Evolutionary conservation across 2,329 filamentous ascomycete genomes (phyloP).

Genomic region (Akanthomyces uredinophilus): DNA sequence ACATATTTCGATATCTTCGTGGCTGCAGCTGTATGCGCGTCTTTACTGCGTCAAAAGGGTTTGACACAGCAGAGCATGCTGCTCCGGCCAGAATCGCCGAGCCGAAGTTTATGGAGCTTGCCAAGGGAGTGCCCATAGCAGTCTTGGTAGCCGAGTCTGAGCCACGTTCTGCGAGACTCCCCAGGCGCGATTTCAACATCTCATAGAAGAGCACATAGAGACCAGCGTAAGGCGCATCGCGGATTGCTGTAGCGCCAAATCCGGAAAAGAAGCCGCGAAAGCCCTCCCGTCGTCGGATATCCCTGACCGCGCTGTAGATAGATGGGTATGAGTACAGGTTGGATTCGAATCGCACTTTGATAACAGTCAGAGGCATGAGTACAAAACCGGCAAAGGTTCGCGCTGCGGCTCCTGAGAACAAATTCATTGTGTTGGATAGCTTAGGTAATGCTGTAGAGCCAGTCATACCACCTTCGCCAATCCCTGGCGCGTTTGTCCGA

Average conservation of each 20-base stretch:
- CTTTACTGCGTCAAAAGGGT: slow-evolving; percentile 96
- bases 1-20: slow-evolving; percentile 72
- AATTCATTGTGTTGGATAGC: slow-evolving; percentile 77
- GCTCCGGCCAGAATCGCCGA: slow-evolving; percentile 78
- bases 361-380: slow-evolving; percentile 92
- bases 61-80: slow-evolving; percentile 81
- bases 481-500: slow-evolving; percentile 17
- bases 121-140: slow-evolving; percentile 27
- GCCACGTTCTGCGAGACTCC: slow-evolving; percentile 17
- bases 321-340: slow-evolving; percentile 80
- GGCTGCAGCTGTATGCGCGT: slow-evolving; percentile 91
- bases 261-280: slow-evolving; percentile 84
- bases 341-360: slow-evolving; percentile 95
- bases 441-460: slow-evolving; percentile 71
- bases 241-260: slow-evolving; percentile 86
- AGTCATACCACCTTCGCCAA: slow-evolving; percentile 20
- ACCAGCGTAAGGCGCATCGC: slow-evolving; percentile 95
- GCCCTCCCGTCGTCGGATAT: slow-evolving; percentile 71
- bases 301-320: slow-evolving; percentile 63
- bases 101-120: slow-evolving; percentile 74
- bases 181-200: slow-evolving; percentile 63
- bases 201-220: slow-evolving; percentile 95
- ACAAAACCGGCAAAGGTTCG: slow-evolving; percentile 82
- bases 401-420: slow-evolving; percentile 77
- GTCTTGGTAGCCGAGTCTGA: slow-evolving; percentile 13